Conservation (phyloP, 805 yeast genomes). For the Hanseniaspora thailandica region DNA sequence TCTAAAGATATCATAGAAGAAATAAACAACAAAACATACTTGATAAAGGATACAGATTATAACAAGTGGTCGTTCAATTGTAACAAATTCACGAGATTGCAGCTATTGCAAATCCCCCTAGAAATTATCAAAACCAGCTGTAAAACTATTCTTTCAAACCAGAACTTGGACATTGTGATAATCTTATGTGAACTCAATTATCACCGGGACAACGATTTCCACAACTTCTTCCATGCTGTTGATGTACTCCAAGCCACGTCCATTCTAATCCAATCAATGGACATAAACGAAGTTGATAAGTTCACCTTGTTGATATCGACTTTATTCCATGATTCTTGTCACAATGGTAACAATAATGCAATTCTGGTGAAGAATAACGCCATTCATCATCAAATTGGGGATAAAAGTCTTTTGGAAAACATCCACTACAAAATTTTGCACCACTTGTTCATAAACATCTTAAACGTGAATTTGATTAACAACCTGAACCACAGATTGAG, state of each 20-base stretch:
- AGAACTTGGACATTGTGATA: constrained; percentile 31
- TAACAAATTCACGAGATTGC: constrained; percentile 3
- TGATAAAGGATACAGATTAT: not conserved
- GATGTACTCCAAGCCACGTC: constrained; percentile 89
- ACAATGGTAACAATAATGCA: constrained; percentile 87
- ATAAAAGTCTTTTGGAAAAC: constrained; percentile 58
- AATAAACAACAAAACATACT: not conserved
- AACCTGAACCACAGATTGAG: constrained; percentile 14
- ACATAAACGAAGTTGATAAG: constrained; percentile 16
- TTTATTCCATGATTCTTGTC: constrained; percentile 90
- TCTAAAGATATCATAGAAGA: not conserved
- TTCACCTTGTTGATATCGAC: constrained; percentile 58
- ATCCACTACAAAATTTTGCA: constrained; percentile 61
- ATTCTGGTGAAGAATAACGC: constrained; percentile 26
- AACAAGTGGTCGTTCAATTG: constrained; percentile 8
- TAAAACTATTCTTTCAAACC: not conserved
- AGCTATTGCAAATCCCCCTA: constrained; percentile 24
- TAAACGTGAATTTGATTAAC: constrained; percentile 19
- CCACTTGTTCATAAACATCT: constrained; percentile 10
- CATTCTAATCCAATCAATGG: constrained; percentile 33
- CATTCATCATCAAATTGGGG: constrained; percentile 19
- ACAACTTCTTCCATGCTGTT: constrained; percentile 88
- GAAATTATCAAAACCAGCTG: not conserved
- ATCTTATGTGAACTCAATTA: constrained; percentile 66
- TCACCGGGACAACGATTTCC: constrained; percentile 78